A percentile compares a stretch with the other conserved stretches of the same genome.
Conservation (phyloP, 164 flowering plant genomes). For the Cinnamomum micranthum region DNA sequence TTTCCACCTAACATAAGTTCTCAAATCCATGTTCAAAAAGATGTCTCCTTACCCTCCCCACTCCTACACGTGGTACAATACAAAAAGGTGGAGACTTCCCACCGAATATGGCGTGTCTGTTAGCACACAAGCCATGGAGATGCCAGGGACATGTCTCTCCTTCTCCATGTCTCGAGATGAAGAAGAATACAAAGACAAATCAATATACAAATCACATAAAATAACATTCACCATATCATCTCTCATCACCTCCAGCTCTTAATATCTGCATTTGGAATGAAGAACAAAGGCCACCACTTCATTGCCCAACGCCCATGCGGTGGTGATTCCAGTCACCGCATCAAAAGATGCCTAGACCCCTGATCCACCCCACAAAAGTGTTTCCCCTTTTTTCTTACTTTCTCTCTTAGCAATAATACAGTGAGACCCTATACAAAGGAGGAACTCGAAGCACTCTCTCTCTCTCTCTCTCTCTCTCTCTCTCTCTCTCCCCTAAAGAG, state of each 20-base stretch:
- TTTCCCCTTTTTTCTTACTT: not conserved
- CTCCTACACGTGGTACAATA: too few species aligned
- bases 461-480: too few species aligned
- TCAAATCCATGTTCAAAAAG: too few species aligned
- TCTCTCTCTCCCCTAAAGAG: not conserved
- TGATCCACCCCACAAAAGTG: slow-evolving; percentile 3
- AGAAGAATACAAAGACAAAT: not conserved
- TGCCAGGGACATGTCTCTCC: not conserved
- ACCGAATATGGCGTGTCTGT: slow-evolving; percentile 11
- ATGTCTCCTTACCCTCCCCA: too few species aligned
- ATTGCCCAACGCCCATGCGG: too few species aligned
- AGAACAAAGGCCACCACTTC: not conserved
- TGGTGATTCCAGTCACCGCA: not conserved
- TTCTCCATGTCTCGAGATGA: slow-evolving; percentile 6
- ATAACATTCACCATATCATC: not conserved
- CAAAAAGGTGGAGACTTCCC: slow-evolving; percentile 7
- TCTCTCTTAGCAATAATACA: not conserved
- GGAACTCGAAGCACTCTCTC: too few species aligned
- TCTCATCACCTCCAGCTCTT: not conserved
- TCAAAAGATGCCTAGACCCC: slow-evolving; percentile 2
- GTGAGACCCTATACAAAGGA: not conserved
- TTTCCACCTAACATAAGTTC: too few species aligned
- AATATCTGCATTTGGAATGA: not conserved
- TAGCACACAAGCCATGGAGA: slow-evolving; percentile 4
- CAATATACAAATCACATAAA: not conserved